Evolutionary conservation across 306 rosid species (phyloP), one percentile per base, ranked within the genome.

Genomic region (Cercis canadensis): DNA sequence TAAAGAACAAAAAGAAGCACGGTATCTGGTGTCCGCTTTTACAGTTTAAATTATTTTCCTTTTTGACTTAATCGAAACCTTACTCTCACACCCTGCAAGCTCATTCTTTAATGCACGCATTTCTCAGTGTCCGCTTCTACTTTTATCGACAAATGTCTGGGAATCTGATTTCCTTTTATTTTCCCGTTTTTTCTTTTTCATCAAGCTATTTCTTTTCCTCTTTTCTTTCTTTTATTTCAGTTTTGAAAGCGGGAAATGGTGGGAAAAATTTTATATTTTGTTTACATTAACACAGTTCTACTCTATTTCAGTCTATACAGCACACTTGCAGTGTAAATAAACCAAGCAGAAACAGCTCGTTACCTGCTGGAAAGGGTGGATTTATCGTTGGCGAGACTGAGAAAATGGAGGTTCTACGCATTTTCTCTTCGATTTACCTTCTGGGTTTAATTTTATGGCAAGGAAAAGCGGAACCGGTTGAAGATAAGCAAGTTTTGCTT

Each of bases 401-500:
- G 45, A 56, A 12, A 76, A 92, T 86, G 94, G 81, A 72, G 10
- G 62, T 78, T 36, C 34, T 72, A 39, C 40, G 74, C 70, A 44
- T 82, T 79, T 45, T 85, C 69, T 53, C 50, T 66, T 75, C 65
- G 33, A 39, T 87, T 73, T 64, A 33, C 46, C 40, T 87, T 13
- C 29, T 89, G 80, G 78, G 81, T 86, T 69, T 86, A 47, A 24
- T 70, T 44, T 49, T 59, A 24, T 75, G 56, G 34, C 81, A 60
- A 50, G 87, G 66, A 69, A 86, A 83, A 57, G 89, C 92, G 5
- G 96, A 89, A 71, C 81, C 83, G 17, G 60, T 85, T 83, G 86
- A 85, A 67, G 98, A 92, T 44, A 92, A 89, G 82, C 79, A 33
- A 72, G 96, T 90, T 56, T 52, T 92, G 76, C 89, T 89, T 17